Evolutionary conservation across 2,329 filamentous ascomycete species (phyloP).

Genomic region (Albifimbria verrucaria): DNA sequence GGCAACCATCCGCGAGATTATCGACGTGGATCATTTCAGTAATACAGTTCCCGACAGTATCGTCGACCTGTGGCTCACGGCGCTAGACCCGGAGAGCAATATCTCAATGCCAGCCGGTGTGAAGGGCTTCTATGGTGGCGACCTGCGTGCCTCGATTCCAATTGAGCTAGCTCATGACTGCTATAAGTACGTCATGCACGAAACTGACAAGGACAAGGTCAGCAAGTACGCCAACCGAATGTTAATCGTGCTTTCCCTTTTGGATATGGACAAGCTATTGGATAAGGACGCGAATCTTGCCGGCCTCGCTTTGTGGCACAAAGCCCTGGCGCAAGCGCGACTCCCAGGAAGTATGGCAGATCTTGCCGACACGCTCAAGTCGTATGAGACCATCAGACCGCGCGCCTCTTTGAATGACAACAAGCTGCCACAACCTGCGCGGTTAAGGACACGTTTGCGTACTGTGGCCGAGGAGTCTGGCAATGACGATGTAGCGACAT

Average conservation of each 20-base stretch:
- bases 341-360: not conserved
- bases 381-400: not conserved
- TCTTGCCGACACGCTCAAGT: not conserved
- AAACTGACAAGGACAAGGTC: slow-evolving; percentile 1
- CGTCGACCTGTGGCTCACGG: not conserved
- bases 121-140: not conserved
- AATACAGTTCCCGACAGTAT: slow-evolving; percentile 1
- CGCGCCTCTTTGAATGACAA: not conserved
- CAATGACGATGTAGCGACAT: not conserved
- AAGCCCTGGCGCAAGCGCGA: not conserved
- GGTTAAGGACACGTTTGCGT: not conserved
- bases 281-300: not conserved
- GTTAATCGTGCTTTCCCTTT: not conserved
- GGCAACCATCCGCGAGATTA: slow-evolving; percentile 1
- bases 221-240: slow-evolving; percentile 1
- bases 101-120: not conserved
- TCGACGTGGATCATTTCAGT: not conserved
- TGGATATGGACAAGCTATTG: not conserved
- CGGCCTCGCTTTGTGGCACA: slow-evolving; percentile 2
- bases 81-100: not conserved
- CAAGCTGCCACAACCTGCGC: not conserved
- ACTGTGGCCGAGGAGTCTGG: not conserved
- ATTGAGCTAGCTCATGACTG: slow-evolving; percentile 2
- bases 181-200: slow-evolving; percentile 2
- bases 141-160: slow-evolving; percentile 1